Percentiles rank a stretch among this genome's conserved stretches.
Evolutionary conservation across 202 grass and related monocot genomes (phyloP).

Genomic region (Eragrostis tef): DNA sequence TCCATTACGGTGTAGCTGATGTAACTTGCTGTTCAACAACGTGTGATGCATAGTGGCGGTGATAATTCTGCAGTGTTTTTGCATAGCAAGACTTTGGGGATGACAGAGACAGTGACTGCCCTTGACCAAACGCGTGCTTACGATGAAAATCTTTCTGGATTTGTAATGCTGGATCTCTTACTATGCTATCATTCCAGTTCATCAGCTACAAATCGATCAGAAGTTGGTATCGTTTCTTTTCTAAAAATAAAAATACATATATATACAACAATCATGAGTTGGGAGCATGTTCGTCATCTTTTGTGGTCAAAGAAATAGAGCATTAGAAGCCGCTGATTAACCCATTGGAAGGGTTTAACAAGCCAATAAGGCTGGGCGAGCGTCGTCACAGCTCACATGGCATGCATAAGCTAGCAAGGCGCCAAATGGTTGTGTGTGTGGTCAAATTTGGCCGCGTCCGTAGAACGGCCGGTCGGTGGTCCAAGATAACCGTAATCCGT

Average conservation of each 20-base stretch:
- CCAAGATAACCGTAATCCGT: too few species aligned
- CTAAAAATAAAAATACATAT: not conserved
- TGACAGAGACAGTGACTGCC: slow-evolving; percentile 37
- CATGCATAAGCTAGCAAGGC: slow-evolving; percentile 43
- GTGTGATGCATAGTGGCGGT: too few species aligned
- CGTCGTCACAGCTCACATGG: slow-evolving; percentile 63
- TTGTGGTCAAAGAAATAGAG: slow-evolving; percentile 52
- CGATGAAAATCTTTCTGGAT: not conserved
- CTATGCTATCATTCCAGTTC: not conserved
- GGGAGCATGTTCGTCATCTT: slow-evolving; percentile 40
- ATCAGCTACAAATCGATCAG: not conserved
- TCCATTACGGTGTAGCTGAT: slow-evolving; percentile 44
- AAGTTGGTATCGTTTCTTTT: not conserved
- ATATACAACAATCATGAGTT: not conserved
- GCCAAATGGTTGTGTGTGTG: slow-evolving; percentile 42
- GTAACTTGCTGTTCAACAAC: slow-evolving; percentile 36
- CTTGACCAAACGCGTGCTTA: slow-evolving; percentile 27
- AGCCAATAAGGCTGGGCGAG: slow-evolving; percentile 1
- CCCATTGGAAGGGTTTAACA: slow-evolving; percentile 17
- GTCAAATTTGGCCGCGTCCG: slow-evolving; percentile 62
- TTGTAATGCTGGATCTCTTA: not conserved
- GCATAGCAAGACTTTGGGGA: not conserved
- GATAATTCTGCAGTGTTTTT: slow-evolving; percentile 45
- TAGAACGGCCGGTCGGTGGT: too few species aligned
- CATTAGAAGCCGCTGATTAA: slow-evolving; percentile 36